Evolutionary conservation across 202 grass and related monocot genomes (phyloP), one percentile per base, ranked within the genome.

Genomic region (Schoenoplectus triqueter): DNA sequence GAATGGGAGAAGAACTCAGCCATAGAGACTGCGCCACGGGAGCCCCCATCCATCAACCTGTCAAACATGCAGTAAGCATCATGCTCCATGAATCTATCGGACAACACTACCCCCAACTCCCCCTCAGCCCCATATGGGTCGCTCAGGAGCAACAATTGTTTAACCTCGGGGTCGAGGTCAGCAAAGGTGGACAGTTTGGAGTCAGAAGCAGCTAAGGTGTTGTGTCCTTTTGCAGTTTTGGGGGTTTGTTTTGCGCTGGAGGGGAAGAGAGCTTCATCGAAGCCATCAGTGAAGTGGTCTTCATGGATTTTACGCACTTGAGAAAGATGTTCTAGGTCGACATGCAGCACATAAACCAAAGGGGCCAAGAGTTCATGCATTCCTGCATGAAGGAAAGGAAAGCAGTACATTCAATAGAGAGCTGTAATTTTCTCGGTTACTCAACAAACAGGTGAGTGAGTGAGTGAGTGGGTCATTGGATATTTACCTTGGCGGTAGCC

Each of bases 281-380:
- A 96, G 82, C 89, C 90, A 78, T 99, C 97, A 78, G 68, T 91
- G 73, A 96, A 99, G 72, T 78, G 91, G 78, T 94, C 90, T 80
- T 91, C 81, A 86, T 96, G 92, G 48, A 90, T 87, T 81, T 94
- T 91, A 78, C 86, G 84, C 64, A 94, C 76, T 87, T 87, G 90
- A 85, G 87, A 88, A 13, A 99, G 54, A 76, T 92, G 90, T 63
- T 94, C 88, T 14, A 94, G 82, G 44, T 99, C 97, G 20, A 94
- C 87, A 80, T 96, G 97, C 89, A 99, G 91, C 84, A 92, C 97
- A 87, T 96, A 99, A 18, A 99, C 88, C 39, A 99, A 81, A 57
- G 97, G 97, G 85, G 97, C 97, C 83, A 99, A 86, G 64, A 99
- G 61, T 85, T 99, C 97, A 72, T 98, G 95, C 95, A 95, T 98